A percentile compares a stretch with the other conserved stretches of the same genome.
These are phyloP conservation scores for Penicillium canescens DNA, from an alignment of 495 filamentous ascomycete genomes.

Conservation along the genomic window DNA sequence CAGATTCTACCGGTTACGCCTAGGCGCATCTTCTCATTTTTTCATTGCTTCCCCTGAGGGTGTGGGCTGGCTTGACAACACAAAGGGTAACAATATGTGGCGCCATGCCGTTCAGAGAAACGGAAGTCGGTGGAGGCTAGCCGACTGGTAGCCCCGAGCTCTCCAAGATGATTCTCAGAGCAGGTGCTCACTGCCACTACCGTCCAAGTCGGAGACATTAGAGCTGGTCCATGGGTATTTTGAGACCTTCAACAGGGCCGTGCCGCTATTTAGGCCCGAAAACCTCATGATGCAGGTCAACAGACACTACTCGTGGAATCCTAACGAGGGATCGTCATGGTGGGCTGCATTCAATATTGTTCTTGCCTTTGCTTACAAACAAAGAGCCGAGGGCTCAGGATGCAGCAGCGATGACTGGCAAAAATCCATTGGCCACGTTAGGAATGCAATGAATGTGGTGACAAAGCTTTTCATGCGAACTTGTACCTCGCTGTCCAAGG, in stretches of 20 bases:
- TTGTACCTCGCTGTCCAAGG: conserved; percentile 18
- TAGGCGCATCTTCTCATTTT: conserved; percentile 16
- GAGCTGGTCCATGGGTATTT: conserved; percentile 14
- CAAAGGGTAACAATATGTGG: neutral
- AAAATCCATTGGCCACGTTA: conserved; percentile 16
- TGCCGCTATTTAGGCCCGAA: conserved; percentile 10
- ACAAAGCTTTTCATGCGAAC: conserved; percentile 16
- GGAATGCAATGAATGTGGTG: conserved; percentile 20
- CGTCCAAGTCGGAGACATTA: conserved; percentile 7
- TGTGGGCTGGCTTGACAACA: neutral
- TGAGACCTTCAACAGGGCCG: conserved; percentile 10
- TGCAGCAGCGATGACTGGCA: conserved; percentile 14
- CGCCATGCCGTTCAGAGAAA: neutral
- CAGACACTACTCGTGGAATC: conserved; percentile 21
- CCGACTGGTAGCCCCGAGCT: conserved; percentile 14
- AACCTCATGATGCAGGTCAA: conserved; percentile 9
- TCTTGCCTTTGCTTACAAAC: conserved; percentile 19
- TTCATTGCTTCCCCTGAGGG: conserved; percentile 3
- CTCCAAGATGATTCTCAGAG: conserved; percentile 10
- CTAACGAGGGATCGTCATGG: conserved; percentile 20
- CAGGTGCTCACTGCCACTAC: conserved; percentile 14
- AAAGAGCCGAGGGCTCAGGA: conserved; percentile 11
- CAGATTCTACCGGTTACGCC: neutral
- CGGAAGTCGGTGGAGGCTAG: conserved; percentile 7
- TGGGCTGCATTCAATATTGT: conserved; percentile 23